Evolutionary conservation across 352 stramenopile species (phyloP).

Genomic region (Phytopythium cucurbitacearum): DNA sequence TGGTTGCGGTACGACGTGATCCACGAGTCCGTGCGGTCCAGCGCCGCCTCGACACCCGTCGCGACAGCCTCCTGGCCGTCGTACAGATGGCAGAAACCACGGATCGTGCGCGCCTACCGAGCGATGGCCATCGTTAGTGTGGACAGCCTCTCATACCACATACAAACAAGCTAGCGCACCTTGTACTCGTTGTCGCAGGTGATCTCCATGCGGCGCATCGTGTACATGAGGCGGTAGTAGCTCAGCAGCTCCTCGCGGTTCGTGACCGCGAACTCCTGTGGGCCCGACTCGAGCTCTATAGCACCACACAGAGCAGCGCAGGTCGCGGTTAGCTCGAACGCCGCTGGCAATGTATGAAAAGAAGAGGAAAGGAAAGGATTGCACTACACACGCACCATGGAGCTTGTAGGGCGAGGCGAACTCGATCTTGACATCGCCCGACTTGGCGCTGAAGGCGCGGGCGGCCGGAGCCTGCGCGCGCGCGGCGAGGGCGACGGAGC

Average conservation of each 20-base stretch:
- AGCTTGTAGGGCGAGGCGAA: constrained; percentile 73
- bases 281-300: constrained; percentile 67
- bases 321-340: too few species aligned
- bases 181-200: constrained; percentile 99
- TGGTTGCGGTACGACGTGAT: constrained; percentile 99
- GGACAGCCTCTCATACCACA: too few species aligned
- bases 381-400: constrained; percentile 41
- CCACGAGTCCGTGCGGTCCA: constrained; percentile 95
- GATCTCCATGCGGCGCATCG: constrained; percentile 99
- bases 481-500: constrained; percentile 38
- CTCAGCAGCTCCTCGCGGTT: constrained; percentile 96
- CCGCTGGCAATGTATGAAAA: too few species aligned
- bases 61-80: constrained; percentile 99
- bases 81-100: constrained; percentile 99
- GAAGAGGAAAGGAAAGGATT: neutral
- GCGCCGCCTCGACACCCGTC: constrained; percentile 95
- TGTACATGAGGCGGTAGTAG: constrained; percentile 99
- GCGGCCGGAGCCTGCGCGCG: constrained; percentile 21
- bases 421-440: constrained; percentile 67
- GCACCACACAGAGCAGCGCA: neutral
- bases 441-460: constrained; percentile 61
- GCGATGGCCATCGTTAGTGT: neutral
- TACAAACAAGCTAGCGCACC: constrained; percentile 14
- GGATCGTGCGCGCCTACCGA: constrained; percentile 88
- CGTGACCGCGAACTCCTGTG: constrained; percentile 55